Base-by-base conservation (phyloP, 495 filamentous ascomycete species). In the Neurospora hispaniola region DNA sequence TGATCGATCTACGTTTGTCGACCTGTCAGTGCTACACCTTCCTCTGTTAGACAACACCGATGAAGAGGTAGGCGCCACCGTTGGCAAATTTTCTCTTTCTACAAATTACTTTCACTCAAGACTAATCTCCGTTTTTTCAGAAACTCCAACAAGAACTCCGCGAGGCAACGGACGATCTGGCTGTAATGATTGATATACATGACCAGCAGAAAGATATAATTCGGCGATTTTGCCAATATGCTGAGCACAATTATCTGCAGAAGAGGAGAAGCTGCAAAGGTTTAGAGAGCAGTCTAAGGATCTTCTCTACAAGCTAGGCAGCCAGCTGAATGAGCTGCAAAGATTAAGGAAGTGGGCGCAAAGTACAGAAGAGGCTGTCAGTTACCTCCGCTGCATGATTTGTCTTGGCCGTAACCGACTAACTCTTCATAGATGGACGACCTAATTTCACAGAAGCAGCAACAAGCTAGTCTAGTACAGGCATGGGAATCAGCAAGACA, bases 131-230 rank as follows among this genome's bases (percentile, higher is more conserved):
- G n/a, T n/a, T n/a, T n/a, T n/a, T n/a, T n/a, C n/a, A n/a, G 0
- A 83, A 86, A 71, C 82, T 92, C 0, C 85, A 91, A 2, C 80
- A 86, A 2, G 90, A 93, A 73, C 83, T 88, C 4, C 90, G 92
- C 75, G 91, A 93, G 76, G 90, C 93, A 70, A 84, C 89, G 18
- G 90, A 92, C 69, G 91, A 93, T 77, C 81, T 93, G 27, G 88
- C 91, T 73, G 92, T 92, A 80, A 91, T 93, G 81, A 83, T 88
- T 42, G 81, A 86, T 2, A 88, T 91, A 72, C 83, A 85, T 16
- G 84, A 73, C 35, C 76, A 88, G 31, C 88, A 92, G 73, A 79
- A 87, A 68, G 85, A 85, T 70, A 85, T 88, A 4, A 84, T 91
- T 48, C 82, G 85, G 41, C 83, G 84, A 74, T 89, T 91, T 72